A percentile compares a stretch with the other conserved stretches of the same genome.
phyloP scores from a whole-genome alignment of 164 flowering plant species.

The Piper betle region DNA sequence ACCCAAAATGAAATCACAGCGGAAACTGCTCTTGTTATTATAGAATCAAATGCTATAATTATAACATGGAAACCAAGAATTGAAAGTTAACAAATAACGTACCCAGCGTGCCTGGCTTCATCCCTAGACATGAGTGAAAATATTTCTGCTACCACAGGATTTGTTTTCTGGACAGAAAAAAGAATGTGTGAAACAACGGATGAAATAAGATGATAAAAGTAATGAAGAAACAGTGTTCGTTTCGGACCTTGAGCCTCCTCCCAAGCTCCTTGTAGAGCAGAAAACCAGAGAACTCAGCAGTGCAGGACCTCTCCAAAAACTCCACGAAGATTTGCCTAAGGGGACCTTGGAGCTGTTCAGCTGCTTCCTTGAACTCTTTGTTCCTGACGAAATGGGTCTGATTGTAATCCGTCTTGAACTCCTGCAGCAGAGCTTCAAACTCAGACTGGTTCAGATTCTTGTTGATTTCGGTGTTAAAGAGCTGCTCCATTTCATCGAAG shows the following conservation, averaged over 20 bases:
- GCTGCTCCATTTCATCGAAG: constrained; percentile 92
- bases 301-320: constrained; percentile 96
- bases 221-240: neutral
- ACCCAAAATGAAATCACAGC: too few species aligned
- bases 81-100: constrained; percentile 10
- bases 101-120: constrained; percentile 99
- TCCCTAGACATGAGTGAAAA: constrained; percentile 99
- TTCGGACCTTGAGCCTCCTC: constrained; percentile 81
- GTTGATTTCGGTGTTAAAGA: constrained; percentile 89
- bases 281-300: constrained; percentile 97
- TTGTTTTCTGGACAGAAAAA: neutral
- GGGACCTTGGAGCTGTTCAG: constrained; percentile 79
- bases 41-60: too few species aligned
- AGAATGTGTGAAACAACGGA: neutral
- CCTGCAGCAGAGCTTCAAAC: constrained; percentile 82
- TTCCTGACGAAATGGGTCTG: constrained; percentile 95
- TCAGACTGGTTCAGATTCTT: constrained; percentile 70
- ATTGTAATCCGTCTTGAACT: constrained; percentile 93
- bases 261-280: constrained; percentile 96
- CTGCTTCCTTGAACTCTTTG: constrained; percentile 97
- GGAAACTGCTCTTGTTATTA: too few species aligned
- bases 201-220: neutral
- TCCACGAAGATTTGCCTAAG: constrained; percentile 86
- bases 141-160: constrained; percentile 77
- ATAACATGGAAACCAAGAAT: neutral